A percentile compares a stretch with the other conserved stretches of the same genome.
Evolutionary conservation across 805 yeast species (phyloP).

Genomic region (Wickerhamomyces queroliae): DNA sequence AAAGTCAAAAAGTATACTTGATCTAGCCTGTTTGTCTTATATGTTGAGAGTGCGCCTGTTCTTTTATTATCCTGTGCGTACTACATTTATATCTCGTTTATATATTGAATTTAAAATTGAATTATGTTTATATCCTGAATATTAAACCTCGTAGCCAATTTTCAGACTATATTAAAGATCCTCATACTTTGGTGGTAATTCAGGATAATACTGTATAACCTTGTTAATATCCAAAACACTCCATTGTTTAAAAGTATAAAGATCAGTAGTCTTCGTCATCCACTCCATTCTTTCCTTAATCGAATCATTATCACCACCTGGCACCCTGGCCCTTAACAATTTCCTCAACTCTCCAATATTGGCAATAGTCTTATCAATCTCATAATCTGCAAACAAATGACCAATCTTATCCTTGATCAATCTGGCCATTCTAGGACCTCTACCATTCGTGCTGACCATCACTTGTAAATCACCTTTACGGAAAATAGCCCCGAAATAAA

Average conservation of each 20-base stretch:
- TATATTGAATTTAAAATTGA: too few relatives aligned
- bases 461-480: slow-evolving; percentile 69
- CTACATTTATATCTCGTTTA: too few relatives aligned
- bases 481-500: slow-evolving; percentile 77
- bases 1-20: too few relatives aligned
- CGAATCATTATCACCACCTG: slow-evolving; percentile 39
- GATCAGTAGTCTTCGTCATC: slow-evolving; percentile 62
- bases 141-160: not conserved
- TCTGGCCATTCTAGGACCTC: slow-evolving; percentile 70
- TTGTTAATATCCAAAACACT: slow-evolving; percentile 33
- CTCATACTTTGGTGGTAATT: slow-evolving; percentile 35
- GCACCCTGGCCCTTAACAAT: slow-evolving; percentile 37
- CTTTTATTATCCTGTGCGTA: too few relatives aligned
- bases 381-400: slow-evolving; percentile 31
- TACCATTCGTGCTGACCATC: slow-evolving; percentile 80
- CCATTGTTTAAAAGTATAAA: slow-evolving; percentile 54
- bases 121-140: not conserved
- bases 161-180: not conserved
- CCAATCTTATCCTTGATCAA: slow-evolving; percentile 52
- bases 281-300: slow-evolving; percentile 65
- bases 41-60: too few relatives aligned
- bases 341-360: slow-evolving; percentile 54
- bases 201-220: slow-evolving; percentile 45
- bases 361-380: slow-evolving; percentile 49
- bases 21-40: not conserved